Evolutionary conservation across 2,329 filamentous ascomycete species (phyloP).

Genomic region (Claviceps humidiphila): DNA sequence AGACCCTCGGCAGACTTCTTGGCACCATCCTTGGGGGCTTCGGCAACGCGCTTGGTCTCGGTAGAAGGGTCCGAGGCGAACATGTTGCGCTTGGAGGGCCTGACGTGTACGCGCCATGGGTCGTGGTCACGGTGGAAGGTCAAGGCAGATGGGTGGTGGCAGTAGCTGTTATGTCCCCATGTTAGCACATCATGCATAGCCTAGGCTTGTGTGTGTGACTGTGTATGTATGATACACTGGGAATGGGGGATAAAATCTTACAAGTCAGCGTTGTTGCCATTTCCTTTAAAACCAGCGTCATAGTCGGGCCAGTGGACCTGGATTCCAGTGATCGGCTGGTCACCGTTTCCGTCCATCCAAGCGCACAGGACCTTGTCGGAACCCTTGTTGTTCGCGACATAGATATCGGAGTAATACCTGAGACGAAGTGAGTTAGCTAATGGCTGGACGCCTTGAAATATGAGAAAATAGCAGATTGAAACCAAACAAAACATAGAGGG

Average conservation of each 20-base stretch:
- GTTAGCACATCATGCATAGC: not conserved
- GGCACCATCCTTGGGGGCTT: not conserved
- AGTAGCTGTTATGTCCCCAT: not conserved
- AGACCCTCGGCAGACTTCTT: not conserved
- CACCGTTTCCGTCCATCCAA: not conserved
- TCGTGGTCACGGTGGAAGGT: not conserved
- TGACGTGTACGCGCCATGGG: not conserved
- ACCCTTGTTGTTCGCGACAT: not conserved
- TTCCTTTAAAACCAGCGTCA: not conserved
- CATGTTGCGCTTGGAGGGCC: not conserved
- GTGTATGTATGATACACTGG: not conserved
- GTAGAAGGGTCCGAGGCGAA: not conserved
- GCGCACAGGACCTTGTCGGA: not conserved
- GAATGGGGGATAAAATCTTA: not conserved
- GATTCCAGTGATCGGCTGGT: not conserved
- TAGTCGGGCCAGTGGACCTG: not conserved
- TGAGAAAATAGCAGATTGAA: no score
- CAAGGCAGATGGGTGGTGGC: not conserved
- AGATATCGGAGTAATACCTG: conserved; percentile 1
- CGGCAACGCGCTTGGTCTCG: no score
- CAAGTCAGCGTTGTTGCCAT: not conserved
- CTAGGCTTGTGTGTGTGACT: not conserved
- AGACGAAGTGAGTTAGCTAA: no score
- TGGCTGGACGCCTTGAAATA: no score
- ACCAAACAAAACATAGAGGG: no score